Conservation (phyloP, 2,329 filamentous ascomycete genomes). For the Sporothrix mexicana region DNA sequence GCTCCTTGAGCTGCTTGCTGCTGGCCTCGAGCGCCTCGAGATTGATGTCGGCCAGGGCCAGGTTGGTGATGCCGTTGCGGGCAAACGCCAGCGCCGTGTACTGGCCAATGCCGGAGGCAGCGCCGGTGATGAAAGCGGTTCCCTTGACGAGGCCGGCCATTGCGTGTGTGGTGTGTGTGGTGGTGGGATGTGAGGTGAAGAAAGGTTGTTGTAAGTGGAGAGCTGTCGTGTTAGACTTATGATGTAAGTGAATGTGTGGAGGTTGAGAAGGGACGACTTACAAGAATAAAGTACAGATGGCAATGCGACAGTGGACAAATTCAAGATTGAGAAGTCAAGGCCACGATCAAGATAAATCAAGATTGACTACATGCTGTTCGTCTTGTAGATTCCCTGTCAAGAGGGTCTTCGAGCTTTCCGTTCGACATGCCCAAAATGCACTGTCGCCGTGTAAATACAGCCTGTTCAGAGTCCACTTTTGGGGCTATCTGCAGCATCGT, state of each 20-base stretch:
- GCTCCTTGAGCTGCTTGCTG: constrained; percentile 44
- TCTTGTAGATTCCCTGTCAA: not conserved
- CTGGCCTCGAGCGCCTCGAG: constrained; percentile 43
- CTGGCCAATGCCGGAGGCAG: constrained; percentile 53
- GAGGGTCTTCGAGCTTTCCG: not conserved
- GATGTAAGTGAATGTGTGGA: not conserved
- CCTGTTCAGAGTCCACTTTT: constrained; percentile 17
- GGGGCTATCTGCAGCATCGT: constrained; percentile 1
- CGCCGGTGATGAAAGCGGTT: constrained; percentile 37
- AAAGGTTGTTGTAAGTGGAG: not conserved
- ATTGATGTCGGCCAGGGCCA: constrained; percentile 56
- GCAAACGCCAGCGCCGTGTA: constrained; percentile 55
- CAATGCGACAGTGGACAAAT: no score
- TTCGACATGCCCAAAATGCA: not conserved
- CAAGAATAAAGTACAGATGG: not conserved
- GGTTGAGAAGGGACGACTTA: not conserved
- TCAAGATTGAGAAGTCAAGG: no score
- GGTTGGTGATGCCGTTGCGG: constrained; percentile 53
- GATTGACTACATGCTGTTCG: not conserved
- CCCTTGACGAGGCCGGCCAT: constrained; percentile 33
- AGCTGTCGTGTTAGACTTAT: constrained; percentile 3
- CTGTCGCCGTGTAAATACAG: constrained; percentile 21
- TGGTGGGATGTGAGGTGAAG: not conserved
- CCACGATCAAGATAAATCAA: not conserved
- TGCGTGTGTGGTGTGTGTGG: not conserved